A percentile compares a stretch with the other conserved stretches of the same genome.
Evolutionary conservation across 768 basidiomycete genomes (phyloP).

Genomic region (Boletus speciosus): DNA sequence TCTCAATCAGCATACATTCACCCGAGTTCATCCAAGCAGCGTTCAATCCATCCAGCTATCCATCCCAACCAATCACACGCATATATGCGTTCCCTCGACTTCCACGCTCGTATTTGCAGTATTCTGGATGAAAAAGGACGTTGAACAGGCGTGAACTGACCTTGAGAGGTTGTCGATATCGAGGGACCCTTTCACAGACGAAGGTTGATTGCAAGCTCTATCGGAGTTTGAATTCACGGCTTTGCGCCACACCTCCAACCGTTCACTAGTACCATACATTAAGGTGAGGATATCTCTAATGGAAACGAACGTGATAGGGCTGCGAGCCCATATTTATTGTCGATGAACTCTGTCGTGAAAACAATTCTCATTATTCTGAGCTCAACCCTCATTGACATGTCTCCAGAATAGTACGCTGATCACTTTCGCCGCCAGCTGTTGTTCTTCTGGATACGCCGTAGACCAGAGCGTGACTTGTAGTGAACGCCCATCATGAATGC

Average conservation of each 20-base stretch:
- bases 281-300: slow-evolving; percentile 13
- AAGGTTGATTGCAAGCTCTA: slow-evolving; percentile 3
- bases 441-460: background rate
- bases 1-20: slow-evolving; percentile 17
- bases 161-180: slow-evolving; percentile 56
- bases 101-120: slow-evolving; percentile 3
- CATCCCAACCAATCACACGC: slow-evolving; percentile 27
- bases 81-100: slow-evolving; percentile 17
- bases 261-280: slow-evolving; percentile 13
- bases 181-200: slow-evolving; percentile 26
- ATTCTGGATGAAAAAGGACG: slow-evolving; percentile 15
- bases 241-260: slow-evolving; percentile 16
- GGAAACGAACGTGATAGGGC: slow-evolving; percentile 47
- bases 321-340: slow-evolving; percentile 65
- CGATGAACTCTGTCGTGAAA: slow-evolving; percentile 55
- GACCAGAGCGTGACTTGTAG: background rate
- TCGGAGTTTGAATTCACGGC: slow-evolving; percentile 27
- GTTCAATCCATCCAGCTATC: slow-evolving; percentile 51
- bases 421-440: background rate
- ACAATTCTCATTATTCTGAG: slow-evolving; percentile 48
- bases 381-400: background rate
- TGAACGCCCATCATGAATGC: slow-evolving; percentile 67
- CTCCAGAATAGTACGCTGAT: slow-evolving; percentile 9
- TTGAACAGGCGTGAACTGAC: slow-evolving; percentile 46
- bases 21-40: slow-evolving; percentile 31